phyloP scores from a whole-genome alignment of 1,284 basidiomycete genomes.

The Rhodotorula glutinis region DNA sequence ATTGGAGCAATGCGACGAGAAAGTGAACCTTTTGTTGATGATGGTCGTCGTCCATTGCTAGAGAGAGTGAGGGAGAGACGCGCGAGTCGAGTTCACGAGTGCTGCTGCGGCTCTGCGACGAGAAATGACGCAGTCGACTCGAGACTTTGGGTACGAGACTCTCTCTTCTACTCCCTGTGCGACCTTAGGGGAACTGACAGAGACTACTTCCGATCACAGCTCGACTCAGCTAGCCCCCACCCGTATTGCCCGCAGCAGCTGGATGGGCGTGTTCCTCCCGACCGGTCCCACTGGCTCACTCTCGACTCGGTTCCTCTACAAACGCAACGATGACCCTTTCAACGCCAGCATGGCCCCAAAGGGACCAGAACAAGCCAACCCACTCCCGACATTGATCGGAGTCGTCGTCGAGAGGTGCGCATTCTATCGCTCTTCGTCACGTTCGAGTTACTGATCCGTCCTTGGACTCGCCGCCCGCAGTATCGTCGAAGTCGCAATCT shows the following conservation, averaged over 20 bases:
- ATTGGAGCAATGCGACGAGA: conserved; percentile 1
- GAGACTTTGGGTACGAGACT: too few species aligned
- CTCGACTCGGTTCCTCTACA: background rate
- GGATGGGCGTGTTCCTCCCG: conserved; percentile 6
- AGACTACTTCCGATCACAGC: too few species aligned
- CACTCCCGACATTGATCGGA: conserved; percentile 19
- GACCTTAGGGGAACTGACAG: too few species aligned
- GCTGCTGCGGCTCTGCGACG: too few species aligned
- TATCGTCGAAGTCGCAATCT: conserved; percentile 39
- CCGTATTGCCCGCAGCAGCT: background rate
- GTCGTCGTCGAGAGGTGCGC: conserved; percentile 35
- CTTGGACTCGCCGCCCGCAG: conserved; percentile 10
- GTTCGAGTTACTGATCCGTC: too few species aligned
- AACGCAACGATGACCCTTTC: background rate
- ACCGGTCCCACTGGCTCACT: background rate
- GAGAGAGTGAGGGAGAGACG: background rate
- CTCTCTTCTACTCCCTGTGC: background rate
- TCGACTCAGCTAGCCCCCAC: background rate
- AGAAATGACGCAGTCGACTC: background rate
- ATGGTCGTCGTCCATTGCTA: background rate
- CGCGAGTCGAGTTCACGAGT: too few species aligned
- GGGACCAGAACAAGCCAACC: conserved; percentile 6
- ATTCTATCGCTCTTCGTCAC: too few species aligned
- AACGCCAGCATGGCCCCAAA: background rate
- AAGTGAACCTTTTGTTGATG: background rate